Evolutionary conservation across 1,284 basidiomycete genomes (phyloP), one percentile per base, ranked within the genome.

Genomic region (Ceratobasidium papillatum): DNA sequence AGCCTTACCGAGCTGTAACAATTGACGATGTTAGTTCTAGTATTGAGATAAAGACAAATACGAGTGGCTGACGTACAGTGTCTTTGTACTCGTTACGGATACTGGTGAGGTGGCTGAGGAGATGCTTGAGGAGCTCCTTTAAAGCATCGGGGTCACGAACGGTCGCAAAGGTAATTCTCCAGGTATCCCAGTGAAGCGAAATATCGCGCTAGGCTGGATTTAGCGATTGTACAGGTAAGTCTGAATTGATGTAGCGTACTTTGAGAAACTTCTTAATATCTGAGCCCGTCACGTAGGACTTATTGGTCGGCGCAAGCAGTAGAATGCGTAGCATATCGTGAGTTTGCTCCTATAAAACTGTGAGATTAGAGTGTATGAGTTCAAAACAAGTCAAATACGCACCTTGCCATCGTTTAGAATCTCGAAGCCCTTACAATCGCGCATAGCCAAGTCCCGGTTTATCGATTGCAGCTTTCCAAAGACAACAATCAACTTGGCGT

Each of bases 361-460:
- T 59, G 56, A 59, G 22, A 30, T 17, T 9, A 12, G 4, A n/a
- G 17, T 32, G 25, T 19, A 22, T 59, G 9, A n/a, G 19, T 19
- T 11, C 30, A 38, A 36, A 36, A 34, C 12, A 19, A 59, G 32
- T 12, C 9, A 12, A 36, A 25, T 51, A 59, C 36, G 9, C 30
- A 54, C 52, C 52, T 54, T 54, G 8, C 25, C 22, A 11, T 41
- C 36, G 27, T 11, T 7, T n/a, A 38, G 30, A 5, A 32, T 36
- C 9, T 17, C 52, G 27, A 54, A 54, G 25, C 52, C 27, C 27
- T 30, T 54, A 3, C 7, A n/a, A 17, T 54, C 52, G n/a, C 52
- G 52, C 52, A 54, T 30, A n/a, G 22, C 52, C 52, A 54, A 54
- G 52, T 54, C 56, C n/a, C 36, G 56, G 19, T 12, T 59, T 36